Base-by-base conservation (phyloP, 75 land plant species). In the Azolla pinnata region DNA sequence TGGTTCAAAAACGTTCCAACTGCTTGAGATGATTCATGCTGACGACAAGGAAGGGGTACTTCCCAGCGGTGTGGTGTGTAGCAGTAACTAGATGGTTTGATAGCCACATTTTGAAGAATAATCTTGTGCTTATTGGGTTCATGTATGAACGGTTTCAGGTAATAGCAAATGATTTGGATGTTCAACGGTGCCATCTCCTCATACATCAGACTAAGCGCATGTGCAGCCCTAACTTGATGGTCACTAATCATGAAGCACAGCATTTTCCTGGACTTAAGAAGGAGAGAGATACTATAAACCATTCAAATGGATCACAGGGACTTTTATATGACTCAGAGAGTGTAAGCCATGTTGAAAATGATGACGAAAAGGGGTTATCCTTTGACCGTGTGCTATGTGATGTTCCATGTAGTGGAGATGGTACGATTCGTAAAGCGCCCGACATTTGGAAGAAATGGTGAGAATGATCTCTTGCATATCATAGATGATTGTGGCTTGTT, bases 321-420 rank as follows among this genome's bases (percentile, higher is more conserved):
- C 19, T 30, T 49, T 33, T 24, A 42, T 66, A 30, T 42, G 61
- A 9, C 31, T 17, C 28, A 5, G 29, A 59, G 27, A 63, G 61
- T 18, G 54, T 61, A 7, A 55, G 9, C 33, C 68, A 61, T 14
- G 42, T 18, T 32, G 67, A 65, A 17, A 23, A 2, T 2, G 21
- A 46, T 46, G 54, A 52, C 3, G 54, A 52, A 27, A 52, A 29
- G 24, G 69, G 74, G 19, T 75, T 88, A 53, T 56, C 74, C 1
- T 88, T 88, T 68, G 98, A 93, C 59, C 85, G 98, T 44, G 79
- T 93, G 17, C 67, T 93, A 60, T 93, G 98, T 73, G 98, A 93
- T 79, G 96, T 93, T 29, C 98, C 98, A 26, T 93, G 98, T 55
- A 93, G 98, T 71, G 98, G 98, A 12, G 98, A 93, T 79, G 98